phyloP scores from a whole-genome alignment of 1,284 basidiomycete species.

The Tetrapyrgos nigripes region DNA sequence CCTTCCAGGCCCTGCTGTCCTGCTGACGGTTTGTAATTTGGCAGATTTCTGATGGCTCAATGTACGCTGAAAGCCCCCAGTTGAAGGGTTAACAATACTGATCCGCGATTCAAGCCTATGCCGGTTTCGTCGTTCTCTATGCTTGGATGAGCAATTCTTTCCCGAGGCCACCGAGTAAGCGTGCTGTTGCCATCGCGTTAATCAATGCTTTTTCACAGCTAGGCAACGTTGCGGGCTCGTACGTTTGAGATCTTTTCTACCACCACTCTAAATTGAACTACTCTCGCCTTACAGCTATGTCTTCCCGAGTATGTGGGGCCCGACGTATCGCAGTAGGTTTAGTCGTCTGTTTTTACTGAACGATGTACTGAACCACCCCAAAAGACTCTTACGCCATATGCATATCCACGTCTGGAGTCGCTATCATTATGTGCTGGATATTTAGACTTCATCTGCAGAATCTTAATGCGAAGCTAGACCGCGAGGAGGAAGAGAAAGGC shows the following conservation, averaged over 20 bases:
- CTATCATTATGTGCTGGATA: slow-evolving; percentile 54
- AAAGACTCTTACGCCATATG: slow-evolving; percentile 51
- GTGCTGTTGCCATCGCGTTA: slow-evolving; percentile 72
- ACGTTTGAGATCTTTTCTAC: slow-evolving; percentile 35
- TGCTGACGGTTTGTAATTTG: background rate
- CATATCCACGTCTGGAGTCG: slow-evolving; percentile 46
- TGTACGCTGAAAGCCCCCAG: too few relatives aligned
- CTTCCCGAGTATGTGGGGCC: slow-evolving; percentile 49
- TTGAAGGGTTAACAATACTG: too few relatives aligned
- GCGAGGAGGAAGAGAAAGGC: slow-evolving; percentile 37
- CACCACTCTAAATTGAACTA: background rate
- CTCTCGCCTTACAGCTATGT: slow-evolving; percentile 43
- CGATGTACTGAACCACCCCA: background rate
- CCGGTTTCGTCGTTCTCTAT: slow-evolving; percentile 67
- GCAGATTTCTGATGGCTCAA: background rate
- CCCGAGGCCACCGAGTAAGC: slow-evolving; percentile 71
- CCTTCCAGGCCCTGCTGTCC: too few relatives aligned
- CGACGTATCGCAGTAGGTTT: slow-evolving; percentile 43
- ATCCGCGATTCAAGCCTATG: slow-evolving; percentile 76
- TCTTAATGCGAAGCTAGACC: slow-evolving; percentile 40
- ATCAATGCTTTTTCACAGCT: slow-evolving; percentile 76
- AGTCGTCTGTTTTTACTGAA: background rate
- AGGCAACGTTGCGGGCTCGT: slow-evolving; percentile 75
- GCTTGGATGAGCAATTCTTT: slow-evolving; percentile 76
- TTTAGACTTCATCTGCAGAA: slow-evolving; percentile 44